Evolutionary conservation across 352 stramenopile species (phyloP), one percentile per base, ranked within the genome.

Genomic region (Globisporangium viniferum): DNA sequence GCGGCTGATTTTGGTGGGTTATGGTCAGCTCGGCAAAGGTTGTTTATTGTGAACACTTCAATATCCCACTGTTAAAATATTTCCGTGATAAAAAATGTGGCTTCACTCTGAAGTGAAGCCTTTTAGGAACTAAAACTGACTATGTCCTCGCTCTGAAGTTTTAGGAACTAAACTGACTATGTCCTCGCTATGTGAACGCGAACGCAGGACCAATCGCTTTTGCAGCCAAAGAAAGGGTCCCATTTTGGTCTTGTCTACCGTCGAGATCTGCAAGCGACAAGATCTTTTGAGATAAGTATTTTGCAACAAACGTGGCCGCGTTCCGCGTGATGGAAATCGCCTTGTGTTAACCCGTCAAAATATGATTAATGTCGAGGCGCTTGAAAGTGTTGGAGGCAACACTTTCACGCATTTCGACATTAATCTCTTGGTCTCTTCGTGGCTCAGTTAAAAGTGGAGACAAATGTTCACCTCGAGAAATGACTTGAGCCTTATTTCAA

Each of bases 21-120:
- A 51, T 51, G 44, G 41, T 51, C 18, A 51, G 44, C 44, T 24
- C 8, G 44, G 44, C 6, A 2, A 9, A 24, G 44, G 44, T 51
- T 51, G 44, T 51, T 51, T 51, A 51, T 51, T 51, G 44, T 24
- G 44, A 51, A 12, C 20, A 51, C 44, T 51, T 22, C 18, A 51
- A 51, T 49, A 51, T 51, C 44, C 44, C 18, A 51, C 44, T 51
- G 18, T 51, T 51, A n/a, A 51, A 51, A 51, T 51, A 51, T 51
- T 51, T 51, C 22, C 18, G 44, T 12, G 44, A 24, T 51, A 51
- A 51, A 49, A 49, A 24, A 51, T 51, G 44, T 22, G 44, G 44
- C 44, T 51, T 51, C 41, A 49, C 6, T 49, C 18, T 44, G 35
- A 41, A 41, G 35, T 41, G 14, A 41, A 8, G 14, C 24, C 24